Conservation (phyloP, 345 rosid species). For the Isatis tinctoria region DNA sequence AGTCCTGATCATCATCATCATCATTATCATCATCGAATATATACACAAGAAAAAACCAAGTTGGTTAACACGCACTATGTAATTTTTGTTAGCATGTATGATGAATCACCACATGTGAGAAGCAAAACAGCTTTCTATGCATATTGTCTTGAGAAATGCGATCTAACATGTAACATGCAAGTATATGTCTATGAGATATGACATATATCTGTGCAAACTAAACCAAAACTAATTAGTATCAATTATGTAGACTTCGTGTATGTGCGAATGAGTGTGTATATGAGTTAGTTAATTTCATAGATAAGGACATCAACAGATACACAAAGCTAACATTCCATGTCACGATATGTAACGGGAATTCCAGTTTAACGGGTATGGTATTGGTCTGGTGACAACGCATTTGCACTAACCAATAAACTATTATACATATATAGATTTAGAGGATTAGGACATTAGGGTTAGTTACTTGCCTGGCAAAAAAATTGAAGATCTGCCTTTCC, state of each 20-base stretch:
- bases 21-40: too few relatives aligned
- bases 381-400: not conserved
- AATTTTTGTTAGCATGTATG: too few relatives aligned
- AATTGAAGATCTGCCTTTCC: not conserved
- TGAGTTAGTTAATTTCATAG: not conserved
- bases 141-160: not conserved
- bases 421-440: not conserved
- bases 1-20: not conserved
- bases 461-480: not conserved
- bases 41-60: not conserved
- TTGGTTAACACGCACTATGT: not conserved
- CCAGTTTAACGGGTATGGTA: not conserved
- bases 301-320: not conserved
- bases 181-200: not conserved
- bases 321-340: not conserved
- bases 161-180: not conserved
- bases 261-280: not conserved
- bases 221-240: not conserved
- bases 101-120: too few relatives aligned
- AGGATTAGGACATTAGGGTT: not conserved
- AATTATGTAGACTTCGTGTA: not conserved
- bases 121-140: not conserved
- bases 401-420: not conserved
- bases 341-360: not conserved
- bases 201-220: not conserved